Evolutionary conservation across 805 yeast species (phyloP).

Genomic region (Candida tibetensis): DNA sequence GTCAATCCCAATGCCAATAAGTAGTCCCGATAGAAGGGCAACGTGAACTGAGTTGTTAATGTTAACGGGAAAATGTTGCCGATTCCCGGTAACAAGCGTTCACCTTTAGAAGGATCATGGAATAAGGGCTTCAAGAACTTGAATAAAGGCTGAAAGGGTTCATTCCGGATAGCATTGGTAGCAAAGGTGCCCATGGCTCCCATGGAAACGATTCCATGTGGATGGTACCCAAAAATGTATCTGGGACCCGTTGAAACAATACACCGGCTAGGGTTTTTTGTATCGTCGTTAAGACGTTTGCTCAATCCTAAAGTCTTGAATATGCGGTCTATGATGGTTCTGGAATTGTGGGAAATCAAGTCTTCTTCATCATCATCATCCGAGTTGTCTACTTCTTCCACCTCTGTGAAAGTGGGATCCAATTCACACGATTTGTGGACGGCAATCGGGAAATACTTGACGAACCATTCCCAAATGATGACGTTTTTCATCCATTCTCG

Average conservation of each 20-base stretch:
- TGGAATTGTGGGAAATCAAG: constrained; percentile 35
- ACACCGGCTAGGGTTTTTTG: constrained; percentile 15
- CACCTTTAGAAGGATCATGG: constrained; percentile 70
- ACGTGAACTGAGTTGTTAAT: constrained; percentile 71
- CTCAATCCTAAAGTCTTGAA: constrained; percentile 36
- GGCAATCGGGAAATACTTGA: constrained; percentile 74
- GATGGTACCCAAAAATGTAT: constrained; percentile 91
- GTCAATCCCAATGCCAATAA: constrained; percentile 77
- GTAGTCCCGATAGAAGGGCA: constrained; percentile 88
- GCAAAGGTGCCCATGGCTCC: constrained; percentile 85
- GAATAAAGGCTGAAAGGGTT: constrained; percentile 39
- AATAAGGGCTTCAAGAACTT: constrained; percentile 33
- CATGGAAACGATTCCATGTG: constrained; percentile 93
- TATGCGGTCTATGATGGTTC: constrained; percentile 34
- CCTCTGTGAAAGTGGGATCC: constrained; percentile 65
- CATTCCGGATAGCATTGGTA: constrained; percentile 48
- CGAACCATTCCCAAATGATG: constrained; percentile 67
- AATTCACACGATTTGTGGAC: constrained; percentile 67
- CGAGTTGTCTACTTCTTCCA: constrained; percentile 22
- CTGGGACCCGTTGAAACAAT: constrained; percentile 57
- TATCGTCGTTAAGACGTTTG: constrained; percentile 33
- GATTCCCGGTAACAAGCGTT: constrained; percentile 77
- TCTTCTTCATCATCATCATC: constrained; percentile 41
- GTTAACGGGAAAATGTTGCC: constrained; percentile 72
- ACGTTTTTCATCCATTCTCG: constrained; percentile 56